phyloP scores from a whole-genome alignment of 192 early-diverging fungal species.

The Coemansia reversa region DNA sequence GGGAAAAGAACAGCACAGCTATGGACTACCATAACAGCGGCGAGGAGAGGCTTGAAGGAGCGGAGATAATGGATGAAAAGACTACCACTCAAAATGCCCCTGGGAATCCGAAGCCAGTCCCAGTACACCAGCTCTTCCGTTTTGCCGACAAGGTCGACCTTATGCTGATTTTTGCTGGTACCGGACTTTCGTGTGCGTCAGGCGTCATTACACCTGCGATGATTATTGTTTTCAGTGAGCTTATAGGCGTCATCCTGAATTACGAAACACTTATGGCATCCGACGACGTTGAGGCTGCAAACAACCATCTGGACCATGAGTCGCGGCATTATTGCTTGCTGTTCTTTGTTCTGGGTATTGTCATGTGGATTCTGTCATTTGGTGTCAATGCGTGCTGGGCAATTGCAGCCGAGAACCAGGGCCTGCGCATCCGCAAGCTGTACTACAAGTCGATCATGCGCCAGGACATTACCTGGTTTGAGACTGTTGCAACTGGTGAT shows the following conservation, averaged over 20 bases:
- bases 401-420: slow-evolving; percentile 60
- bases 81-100: neutral
- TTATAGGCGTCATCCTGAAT: slow-evolving; percentile 17
- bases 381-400: slow-evolving; percentile 45
- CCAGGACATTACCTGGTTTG: slow-evolving; percentile 90
- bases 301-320: slow-evolving; percentile 31
- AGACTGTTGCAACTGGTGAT: slow-evolving; percentile 70
- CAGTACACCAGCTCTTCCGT: slow-evolving; percentile 64
- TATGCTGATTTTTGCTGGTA: slow-evolving; percentile 56
- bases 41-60: slow-evolving; percentile 9
- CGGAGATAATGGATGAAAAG: slow-evolving; percentile 13
- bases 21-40: neutral
- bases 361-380: slow-evolving; percentile 43
- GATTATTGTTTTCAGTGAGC: slow-evolving; percentile 19
- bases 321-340: slow-evolving; percentile 42
- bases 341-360: slow-evolving; percentile 42
- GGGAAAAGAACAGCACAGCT: slow-evolving; percentile 5
- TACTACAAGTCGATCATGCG: slow-evolving; percentile 82
- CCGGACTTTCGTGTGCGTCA: slow-evolving; percentile 38
- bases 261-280: neutral
- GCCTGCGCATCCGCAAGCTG: slow-evolving; percentile 72
- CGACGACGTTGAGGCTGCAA: slow-evolving; percentile 12
- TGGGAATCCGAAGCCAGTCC: slow-evolving; percentile 29
- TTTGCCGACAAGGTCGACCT: slow-evolving; percentile 66
- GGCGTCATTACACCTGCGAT: slow-evolving; percentile 48